Conservation (phyloP, 257 asterid genomes). For the Rubia yunnanensis region DNA sequence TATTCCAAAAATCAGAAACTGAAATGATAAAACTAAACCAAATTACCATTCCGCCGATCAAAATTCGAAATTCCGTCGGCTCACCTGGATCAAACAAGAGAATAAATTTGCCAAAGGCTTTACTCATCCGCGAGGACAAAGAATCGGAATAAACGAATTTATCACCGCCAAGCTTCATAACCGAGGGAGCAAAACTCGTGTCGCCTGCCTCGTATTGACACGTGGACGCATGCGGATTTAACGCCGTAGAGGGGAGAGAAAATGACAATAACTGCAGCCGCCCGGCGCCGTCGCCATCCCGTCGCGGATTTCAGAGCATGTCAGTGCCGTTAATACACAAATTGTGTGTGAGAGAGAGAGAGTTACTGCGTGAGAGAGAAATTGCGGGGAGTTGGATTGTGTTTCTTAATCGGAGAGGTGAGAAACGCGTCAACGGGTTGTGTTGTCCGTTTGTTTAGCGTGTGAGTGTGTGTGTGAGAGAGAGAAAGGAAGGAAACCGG, state of each 20-base stretch:
- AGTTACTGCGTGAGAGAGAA: background rate
- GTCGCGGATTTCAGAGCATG: background rate
- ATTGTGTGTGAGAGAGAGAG: background rate
- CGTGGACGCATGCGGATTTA: conserved; percentile 7
- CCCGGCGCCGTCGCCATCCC: conserved; percentile 1
- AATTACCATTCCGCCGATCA: too few species aligned
- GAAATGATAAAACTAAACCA: background rate
- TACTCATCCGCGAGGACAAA: conserved; percentile 2
- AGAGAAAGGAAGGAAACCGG: background rate
- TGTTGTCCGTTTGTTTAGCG: background rate
- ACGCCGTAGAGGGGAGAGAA: conserved; percentile 11
- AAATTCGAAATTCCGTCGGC: background rate
- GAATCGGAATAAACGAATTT: background rate
- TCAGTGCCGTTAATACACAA: conserved; percentile 2
- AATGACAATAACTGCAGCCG: conserved; percentile 1
- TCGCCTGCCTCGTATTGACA: background rate
- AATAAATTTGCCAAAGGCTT: conserved; percentile 17
- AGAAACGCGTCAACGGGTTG: conserved; percentile 5
- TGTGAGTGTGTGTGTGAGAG: conserved; percentile 1
- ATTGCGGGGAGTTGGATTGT: background rate
- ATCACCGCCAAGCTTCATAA: conserved; percentile 25
- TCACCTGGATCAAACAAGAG: conserved; percentile 5
- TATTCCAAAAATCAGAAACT: background rate
- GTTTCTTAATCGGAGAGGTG: background rate
- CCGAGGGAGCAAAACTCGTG: background rate